phyloP scores from a whole-genome alignment of 2,329 filamentous ascomycete genomes.

The Mycogone perniciosa region DNA sequence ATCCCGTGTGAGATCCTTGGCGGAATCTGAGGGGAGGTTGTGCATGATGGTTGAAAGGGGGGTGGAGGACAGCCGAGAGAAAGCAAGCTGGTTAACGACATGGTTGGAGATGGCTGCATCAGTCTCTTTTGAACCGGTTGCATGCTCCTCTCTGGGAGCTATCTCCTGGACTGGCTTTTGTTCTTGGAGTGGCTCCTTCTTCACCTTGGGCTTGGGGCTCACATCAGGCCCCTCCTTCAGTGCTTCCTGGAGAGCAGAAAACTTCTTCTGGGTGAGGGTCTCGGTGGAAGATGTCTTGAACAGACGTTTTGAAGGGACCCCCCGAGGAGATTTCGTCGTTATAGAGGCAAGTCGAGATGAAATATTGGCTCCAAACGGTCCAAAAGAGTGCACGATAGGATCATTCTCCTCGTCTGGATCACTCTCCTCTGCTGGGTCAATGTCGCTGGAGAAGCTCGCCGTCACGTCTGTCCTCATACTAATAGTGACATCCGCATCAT shows the following conservation, averaged over 20 bases:
- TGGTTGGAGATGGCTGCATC: slow-evolving; percentile 64
- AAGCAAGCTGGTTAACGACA: slow-evolving; percentile 90
- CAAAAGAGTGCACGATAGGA: slow-evolving; percentile 85
- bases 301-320: slow-evolving; percentile 20
- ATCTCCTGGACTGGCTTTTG: slow-evolving; percentile 6
- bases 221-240: slow-evolving; percentile 7
- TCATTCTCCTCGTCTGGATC: slow-evolving; percentile 85
- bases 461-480: slow-evolving; percentile 47
- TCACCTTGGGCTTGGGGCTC: slow-evolving; percentile 5
- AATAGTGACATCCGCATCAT: slow-evolving; percentile 23
- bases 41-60: slow-evolving; percentile 84
- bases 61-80: slow-evolving; percentile 84
- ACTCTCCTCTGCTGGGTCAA: slow-evolving; percentile 53
- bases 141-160: background rate
- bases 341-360: slow-evolving; percentile 78
- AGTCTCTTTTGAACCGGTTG: slow-evolving; percentile 20
- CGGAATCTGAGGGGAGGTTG: slow-evolving; percentile 67
- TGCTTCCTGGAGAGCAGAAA: slow-evolving; percentile 17
- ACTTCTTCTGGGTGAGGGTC: slow-evolving; percentile 15
- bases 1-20: slow-evolving; percentile 47
- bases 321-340: slow-evolving; percentile 59
- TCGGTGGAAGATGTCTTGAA: slow-evolving; percentile 17
- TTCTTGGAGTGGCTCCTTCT: background rate
- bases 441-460: slow-evolving; percentile 52
- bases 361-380: slow-evolving; percentile 80